A percentile compares a stretch with the other conserved stretches of the same genome.
Evolutionary conservation across 495 filamentous ascomycete genomes (phyloP).

Genomic region (Penicillium flavigenum): DNA sequence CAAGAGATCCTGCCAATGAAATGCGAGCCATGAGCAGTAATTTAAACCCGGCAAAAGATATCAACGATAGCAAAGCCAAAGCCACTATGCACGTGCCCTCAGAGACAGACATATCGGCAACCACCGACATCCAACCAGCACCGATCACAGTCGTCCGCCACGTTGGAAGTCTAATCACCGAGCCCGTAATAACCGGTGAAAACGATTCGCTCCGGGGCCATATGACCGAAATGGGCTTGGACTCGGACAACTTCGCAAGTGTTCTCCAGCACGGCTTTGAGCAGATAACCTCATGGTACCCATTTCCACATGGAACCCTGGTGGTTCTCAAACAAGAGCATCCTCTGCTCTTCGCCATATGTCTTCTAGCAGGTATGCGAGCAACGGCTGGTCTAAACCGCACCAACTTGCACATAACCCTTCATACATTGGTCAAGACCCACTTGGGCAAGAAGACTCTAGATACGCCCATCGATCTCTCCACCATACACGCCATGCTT

Average conservation of each 20-base stretch:
- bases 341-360: conserved; percentile 12
- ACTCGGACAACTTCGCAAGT: conserved; percentile 6
- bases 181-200: conserved; percentile 7
- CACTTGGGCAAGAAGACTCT: conserved; percentile 13
- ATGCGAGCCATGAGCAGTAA: not conserved
- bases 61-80: conserved; percentile 1
- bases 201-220: conserved; percentile 3
- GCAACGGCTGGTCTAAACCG: conserved; percentile 9
- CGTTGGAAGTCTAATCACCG: conserved; percentile 12
- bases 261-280: conserved; percentile 11
- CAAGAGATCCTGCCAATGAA: not conserved
- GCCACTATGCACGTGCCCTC: not conserved
- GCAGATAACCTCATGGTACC: conserved; percentile 14
- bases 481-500: conserved; percentile 12
- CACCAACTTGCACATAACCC: conserved; percentile 4
- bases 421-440: conserved; percentile 11
- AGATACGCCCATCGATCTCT: conserved; percentile 10
- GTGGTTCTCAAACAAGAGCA: conserved; percentile 8
- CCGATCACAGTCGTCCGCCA: conserved; percentile 14
- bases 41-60: not conserved
- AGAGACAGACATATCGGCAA: not conserved
- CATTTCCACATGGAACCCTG: conserved; percentile 8
- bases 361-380: conserved; percentile 10
- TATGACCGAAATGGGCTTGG: conserved; percentile 13
- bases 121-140: conserved; percentile 7